Evolutionary conservation across 768 basidiomycete genomes (phyloP), one percentile per base, ranked within the genome.

Genomic region (Termitomyces sp.): DNA sequence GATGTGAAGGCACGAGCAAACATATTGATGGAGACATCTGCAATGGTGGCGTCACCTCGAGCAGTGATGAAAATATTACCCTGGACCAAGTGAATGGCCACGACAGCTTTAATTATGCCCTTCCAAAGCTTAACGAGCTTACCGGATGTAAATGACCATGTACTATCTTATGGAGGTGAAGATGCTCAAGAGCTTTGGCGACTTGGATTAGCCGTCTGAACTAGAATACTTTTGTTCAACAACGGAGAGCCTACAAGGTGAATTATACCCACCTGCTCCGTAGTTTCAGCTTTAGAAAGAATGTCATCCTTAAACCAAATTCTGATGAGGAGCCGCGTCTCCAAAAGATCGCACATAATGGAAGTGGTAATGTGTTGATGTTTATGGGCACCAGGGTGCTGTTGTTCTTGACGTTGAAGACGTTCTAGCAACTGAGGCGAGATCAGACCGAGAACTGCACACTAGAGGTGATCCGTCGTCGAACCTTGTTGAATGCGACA

Each of bases 21-120:
- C 24, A 56, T 48, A 20, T 57, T 33, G n/a, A 61, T 18, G 9
- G 48, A 61, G 8, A 46, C 42, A n/a, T 65, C 53, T 7, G 6
- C 30, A 8, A 54, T 13, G 18, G 53, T 54, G 53, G 53, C 53
- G 27, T 54, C 53, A 30, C 53, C 53, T 54, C n/a, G 7, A 1
- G 18, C 11, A 31, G 18, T 54, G 5, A 54, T 27, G 16, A 54
- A 54, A 18, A 54, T 54, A 42, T 54, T 54, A 5, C 27, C 53
- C 53, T 54, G 7, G 27, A 30, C 34, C 34, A 36, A 34, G n/a
- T 34, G 22, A 37, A 16, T 15, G 15, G 3, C 22, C 22, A 27
- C 16, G 3, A 37, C 16, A 34, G 18, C 6, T 16, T 53, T 27
- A 30, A 53, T 11, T 16, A 9, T 6, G 27, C 24, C 11, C 15